Evolutionary conservation across 129 eudicot species (phyloP), one percentile per base, ranked within the genome.

Genomic region (Pseudognaphalium luteoalbum): DNA sequence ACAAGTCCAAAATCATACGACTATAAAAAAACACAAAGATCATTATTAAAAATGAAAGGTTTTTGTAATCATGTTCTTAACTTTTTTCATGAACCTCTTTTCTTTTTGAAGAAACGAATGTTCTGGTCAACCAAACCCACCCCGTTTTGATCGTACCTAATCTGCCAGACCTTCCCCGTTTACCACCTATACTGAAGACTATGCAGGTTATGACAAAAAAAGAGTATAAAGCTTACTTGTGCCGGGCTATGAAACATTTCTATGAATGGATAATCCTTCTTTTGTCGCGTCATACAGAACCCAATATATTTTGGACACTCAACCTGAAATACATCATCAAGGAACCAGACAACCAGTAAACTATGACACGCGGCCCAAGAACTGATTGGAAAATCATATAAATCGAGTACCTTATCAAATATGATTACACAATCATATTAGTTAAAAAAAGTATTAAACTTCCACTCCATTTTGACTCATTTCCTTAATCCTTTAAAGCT

Each of bases 271-370:
- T 94, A 94, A 62, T 94, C 98, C 85, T 84, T 87, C 83, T 83
- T 84, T 81, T 94, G 98, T 35, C 96, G 91, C 44, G 97, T 83
- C 83, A 94, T 84, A 73, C 98, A 94, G 79, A 94, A 94, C 67
- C 97, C 98, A 78, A 96, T 96, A 87, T 85, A 94, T 71, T 94
- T 94, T 33, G 98, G 97, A 73, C 97, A 94, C 80, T 94, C 98
- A 44, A 94, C 97, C 96, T 94, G 83, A 69, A 82, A 82, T 51
- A 76, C 52, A 41, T 14, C 81, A 76, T 72, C 39, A 70, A 42
- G 25, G 41, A 75, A 74, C 52, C 25, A 77, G 19, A 37, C 61
- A 68, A 30, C 1, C 25, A 77, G 19, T 47, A 66, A 68, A 30
- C 1, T 19, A 61, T 59, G 28, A 60, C 5, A 73, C 35, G 52